Evolutionary conservation across 2,329 filamentous ascomycete genomes (phyloP).

Genomic region (Rhexocercosporidium sp.): DNA sequence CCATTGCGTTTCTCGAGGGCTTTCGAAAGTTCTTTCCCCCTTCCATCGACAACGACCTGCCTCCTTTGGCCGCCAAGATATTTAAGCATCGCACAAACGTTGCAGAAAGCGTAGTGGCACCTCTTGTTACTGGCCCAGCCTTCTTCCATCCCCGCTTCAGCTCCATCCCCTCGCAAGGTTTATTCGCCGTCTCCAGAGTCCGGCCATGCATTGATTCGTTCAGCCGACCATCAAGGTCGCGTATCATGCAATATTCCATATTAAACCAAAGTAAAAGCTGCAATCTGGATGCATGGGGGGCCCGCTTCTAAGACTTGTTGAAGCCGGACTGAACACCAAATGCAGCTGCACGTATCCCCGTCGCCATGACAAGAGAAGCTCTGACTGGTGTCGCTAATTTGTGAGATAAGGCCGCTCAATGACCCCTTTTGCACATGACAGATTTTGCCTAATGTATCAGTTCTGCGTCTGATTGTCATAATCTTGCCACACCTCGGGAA

Average conservation of each 20-base stretch:
- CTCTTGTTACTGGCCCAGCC: slow-evolving; percentile 9
- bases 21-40: background rate
- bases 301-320: background rate
- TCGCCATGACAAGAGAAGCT: slow-evolving; percentile 1
- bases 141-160: background rate
- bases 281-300: slow-evolving; percentile 7
- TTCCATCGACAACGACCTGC: background rate
- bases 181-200: background rate
- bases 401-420: slow-evolving; percentile 2
- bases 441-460: background rate
- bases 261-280: background rate
- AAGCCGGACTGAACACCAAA: background rate
- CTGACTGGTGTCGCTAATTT: slow-evolving; percentile 2
- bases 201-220: background rate
- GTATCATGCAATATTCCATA: slow-evolving; percentile 7
- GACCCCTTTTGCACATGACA: background rate
- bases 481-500: slow-evolving; percentile 1
- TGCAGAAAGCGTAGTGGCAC: slow-evolving; percentile 7
- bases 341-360: background rate
- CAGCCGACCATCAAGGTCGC: background rate
- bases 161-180: background rate
- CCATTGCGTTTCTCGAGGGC: slow-evolving; percentile 1
- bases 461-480: background rate
- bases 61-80: background rate
- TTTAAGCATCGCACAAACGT: slow-evolving; percentile 9